Evolutionary conservation across 176 grass and related monocot species (phyloP).

Genomic region (Pontederia crassipes): DNA sequence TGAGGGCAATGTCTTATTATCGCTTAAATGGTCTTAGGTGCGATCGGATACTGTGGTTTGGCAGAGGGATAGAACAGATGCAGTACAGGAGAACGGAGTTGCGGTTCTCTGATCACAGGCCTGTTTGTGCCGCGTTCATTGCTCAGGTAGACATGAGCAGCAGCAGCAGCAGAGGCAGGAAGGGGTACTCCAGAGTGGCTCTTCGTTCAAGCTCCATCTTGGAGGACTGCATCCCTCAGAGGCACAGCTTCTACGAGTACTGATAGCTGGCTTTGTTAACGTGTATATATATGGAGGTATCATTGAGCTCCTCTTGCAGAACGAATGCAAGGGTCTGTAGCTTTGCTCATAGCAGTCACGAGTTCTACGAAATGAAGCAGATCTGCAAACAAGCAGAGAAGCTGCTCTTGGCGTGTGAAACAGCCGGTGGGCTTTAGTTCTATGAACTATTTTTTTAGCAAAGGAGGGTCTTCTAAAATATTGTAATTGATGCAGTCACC

Average conservation of each 20-base stretch:
- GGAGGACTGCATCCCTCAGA: constrained; percentile 35
- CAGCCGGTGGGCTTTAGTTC: too few relatives aligned
- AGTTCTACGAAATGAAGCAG: too few relatives aligned
- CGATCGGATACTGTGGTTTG: constrained; percentile 77
- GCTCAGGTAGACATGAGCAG: constrained; percentile 52
- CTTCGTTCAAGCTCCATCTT: constrained; percentile 19
- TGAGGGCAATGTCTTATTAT: neutral
- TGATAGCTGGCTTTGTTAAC: constrained; percentile 1
- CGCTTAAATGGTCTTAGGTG: constrained; percentile 31
- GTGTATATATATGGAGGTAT: too few relatives aligned
- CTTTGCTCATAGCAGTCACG: too few relatives aligned
- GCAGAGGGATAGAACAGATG: constrained; percentile 69
- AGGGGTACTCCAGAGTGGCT: constrained; percentile 36
- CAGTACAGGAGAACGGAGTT: constrained; percentile 81
- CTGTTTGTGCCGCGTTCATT: constrained; percentile 66
- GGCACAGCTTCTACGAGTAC: constrained; percentile 71
- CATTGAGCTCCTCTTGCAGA: too few relatives aligned
- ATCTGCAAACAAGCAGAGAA: too few relatives aligned
- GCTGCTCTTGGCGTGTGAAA: too few relatives aligned
- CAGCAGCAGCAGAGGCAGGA: constrained; percentile 42
- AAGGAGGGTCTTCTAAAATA: too few relatives aligned
- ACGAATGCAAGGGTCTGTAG: too few relatives aligned
- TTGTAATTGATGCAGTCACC: too few relatives aligned
- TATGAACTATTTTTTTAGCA: too few relatives aligned
- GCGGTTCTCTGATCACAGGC: constrained; percentile 79